A percentile compares a stretch with the other conserved stretches of the same genome.
Conservation (phyloP, 2,329 filamentous ascomycete genomes). For the Microsporum canis region DNA sequence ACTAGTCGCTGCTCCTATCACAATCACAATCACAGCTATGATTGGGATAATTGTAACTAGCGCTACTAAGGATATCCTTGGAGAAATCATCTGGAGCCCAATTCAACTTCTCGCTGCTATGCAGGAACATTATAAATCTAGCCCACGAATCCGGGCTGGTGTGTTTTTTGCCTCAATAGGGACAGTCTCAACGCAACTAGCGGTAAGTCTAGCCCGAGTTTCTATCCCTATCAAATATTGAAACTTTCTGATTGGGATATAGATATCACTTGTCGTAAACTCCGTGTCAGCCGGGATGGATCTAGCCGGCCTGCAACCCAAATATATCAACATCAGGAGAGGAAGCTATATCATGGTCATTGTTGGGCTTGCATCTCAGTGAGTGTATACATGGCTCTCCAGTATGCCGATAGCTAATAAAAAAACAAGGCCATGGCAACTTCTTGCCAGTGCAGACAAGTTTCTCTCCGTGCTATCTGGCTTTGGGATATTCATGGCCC, state of each 20-base stretch:
- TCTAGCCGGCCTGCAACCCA: conserved; percentile 41
- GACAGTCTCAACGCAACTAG: conserved; percentile 31
- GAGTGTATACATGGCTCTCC: conserved; percentile 7
- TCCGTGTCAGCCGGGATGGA: conserved; percentile 45
- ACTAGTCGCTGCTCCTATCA: conserved; percentile 25
- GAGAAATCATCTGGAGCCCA: conserved; percentile 31
- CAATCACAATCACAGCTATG: conserved; percentile 28
- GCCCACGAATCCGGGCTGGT: conserved; percentile 29
- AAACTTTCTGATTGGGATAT: not conserved
- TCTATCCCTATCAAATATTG: not conserved
- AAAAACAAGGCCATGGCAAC: conserved; percentile 41
- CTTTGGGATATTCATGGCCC: conserved; percentile 38
- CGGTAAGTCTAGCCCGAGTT: not conserved
- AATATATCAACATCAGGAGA: conserved; percentile 46
- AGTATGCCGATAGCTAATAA: too few species aligned
- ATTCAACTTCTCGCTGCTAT: conserved; percentile 28
- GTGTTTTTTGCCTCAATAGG: conserved; percentile 39
- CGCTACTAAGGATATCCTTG: conserved; percentile 20
- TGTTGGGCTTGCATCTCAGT: conserved; percentile 10
- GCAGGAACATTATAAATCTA: conserved; percentile 23
- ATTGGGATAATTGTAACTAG: conserved; percentile 31
- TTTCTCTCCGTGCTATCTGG: conserved; percentile 39
- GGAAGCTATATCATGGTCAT: conserved; percentile 36
- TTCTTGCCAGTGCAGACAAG: conserved; percentile 36
- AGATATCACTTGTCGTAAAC: conserved; percentile 32